Evolutionary conservation across 257 asterid species (phyloP).

Genomic region (Solanum dulcamara): DNA sequence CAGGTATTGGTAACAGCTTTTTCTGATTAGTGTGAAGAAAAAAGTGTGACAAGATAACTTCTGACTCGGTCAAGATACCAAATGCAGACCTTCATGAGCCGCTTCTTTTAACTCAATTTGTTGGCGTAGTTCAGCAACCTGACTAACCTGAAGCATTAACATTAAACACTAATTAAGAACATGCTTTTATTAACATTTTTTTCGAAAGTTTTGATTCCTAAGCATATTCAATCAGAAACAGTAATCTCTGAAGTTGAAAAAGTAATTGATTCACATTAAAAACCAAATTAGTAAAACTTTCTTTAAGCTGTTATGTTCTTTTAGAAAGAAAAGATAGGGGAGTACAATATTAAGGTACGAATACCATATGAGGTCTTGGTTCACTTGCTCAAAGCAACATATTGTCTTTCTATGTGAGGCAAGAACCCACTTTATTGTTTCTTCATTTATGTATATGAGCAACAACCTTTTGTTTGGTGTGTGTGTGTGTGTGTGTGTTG

Average conservation of each 20-base stretch:
- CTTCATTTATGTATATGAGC: not conserved
- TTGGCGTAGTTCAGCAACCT: constrained; percentile 54
- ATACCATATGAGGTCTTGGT: not conserved
- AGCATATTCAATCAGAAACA: not conserved
- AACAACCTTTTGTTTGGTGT: not conserved
- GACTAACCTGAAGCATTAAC: constrained; percentile 34
- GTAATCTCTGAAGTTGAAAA: not conserved
- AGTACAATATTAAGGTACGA: not conserved
- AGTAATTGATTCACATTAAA: not conserved
- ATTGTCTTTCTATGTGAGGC: not conserved
- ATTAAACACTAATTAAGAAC: not conserved
- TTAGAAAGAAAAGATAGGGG: not conserved
- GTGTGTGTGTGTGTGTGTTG: not conserved
- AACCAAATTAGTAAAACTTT: not conserved
- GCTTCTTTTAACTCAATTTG: constrained; percentile 63
- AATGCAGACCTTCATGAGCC: constrained; percentile 50
- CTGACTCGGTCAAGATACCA: not conserved
- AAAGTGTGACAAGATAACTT: not conserved
- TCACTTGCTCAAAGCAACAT: not conserved
- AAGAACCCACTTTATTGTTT: not conserved
- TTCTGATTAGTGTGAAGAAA: not conserved
- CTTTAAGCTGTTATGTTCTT: not conserved
- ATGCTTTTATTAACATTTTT: not conserved
- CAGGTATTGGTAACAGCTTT: not conserved
- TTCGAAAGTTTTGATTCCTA: not conserved